phyloP scores from a whole-genome alignment of 2,329 filamentous ascomycete genomes.

The Byssoonygena ceratinophila region DNA sequence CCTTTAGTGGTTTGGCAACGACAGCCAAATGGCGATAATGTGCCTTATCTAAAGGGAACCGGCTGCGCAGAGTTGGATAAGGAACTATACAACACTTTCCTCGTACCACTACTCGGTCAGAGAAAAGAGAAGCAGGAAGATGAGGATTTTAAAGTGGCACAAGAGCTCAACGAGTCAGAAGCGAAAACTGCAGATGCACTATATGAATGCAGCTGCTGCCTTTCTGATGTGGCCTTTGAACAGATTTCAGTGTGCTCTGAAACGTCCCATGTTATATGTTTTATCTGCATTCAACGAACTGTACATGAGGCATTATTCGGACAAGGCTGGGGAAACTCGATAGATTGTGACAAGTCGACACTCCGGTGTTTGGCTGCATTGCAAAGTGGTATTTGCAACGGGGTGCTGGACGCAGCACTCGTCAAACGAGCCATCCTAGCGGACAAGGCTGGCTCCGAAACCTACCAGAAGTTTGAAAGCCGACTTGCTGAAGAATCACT shows the following conservation, averaged over 20 bases:
- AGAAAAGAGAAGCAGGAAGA: constrained; percentile 29
- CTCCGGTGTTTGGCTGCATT: constrained; percentile 74
- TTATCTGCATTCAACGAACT: constrained; percentile 70
- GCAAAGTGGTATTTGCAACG: constrained; percentile 54
- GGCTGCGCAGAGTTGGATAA: constrained; percentile 36
- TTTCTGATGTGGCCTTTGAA: constrained; percentile 40
- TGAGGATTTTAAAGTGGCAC: constrained; percentile 31
- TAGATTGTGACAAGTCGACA: constrained; percentile 61
- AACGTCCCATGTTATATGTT: constrained; percentile 38
- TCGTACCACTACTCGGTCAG: constrained; percentile 30
- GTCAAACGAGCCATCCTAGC: constrained; percentile 62
- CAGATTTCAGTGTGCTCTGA: constrained; percentile 38
- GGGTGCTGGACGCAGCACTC: constrained; percentile 59
- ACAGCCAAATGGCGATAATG: constrained; percentile 23
- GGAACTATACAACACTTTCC: constrained; percentile 32
- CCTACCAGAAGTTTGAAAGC: constrained; percentile 64
- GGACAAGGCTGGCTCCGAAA: constrained; percentile 59
- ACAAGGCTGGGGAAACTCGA: constrained; percentile 76
- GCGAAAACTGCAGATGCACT: constrained; percentile 33
- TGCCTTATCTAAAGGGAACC: constrained; percentile 33
- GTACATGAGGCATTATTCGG: constrained; percentile 84
- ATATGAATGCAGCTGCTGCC: constrained; percentile 42
- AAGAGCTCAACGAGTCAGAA: constrained; percentile 36
- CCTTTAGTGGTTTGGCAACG: constrained; percentile 34
- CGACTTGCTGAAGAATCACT: constrained; percentile 68